Evolutionary conservation across 495 filamentous ascomycete genomes (phyloP).

Genomic region (Aspergillus conjunctus): DNA sequence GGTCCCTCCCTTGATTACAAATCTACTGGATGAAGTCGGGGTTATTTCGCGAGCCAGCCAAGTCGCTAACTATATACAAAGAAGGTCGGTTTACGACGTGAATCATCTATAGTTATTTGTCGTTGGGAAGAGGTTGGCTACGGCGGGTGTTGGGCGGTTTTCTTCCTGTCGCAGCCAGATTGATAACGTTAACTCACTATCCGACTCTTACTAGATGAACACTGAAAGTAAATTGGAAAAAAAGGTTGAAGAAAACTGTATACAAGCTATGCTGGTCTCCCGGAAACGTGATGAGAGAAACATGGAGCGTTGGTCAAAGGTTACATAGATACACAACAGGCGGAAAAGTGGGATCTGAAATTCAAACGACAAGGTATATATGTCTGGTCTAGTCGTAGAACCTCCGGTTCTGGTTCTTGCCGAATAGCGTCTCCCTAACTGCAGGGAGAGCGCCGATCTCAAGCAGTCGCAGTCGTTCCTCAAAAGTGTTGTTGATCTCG

Average conservation of each 20-base stretch:
- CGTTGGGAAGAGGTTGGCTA: not conserved
- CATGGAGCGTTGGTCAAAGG: constrained; percentile 9
- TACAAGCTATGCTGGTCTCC: constrained; percentile 27
- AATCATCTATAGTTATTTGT: not conserved
- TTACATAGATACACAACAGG: constrained; percentile 27
- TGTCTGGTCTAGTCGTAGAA: constrained; percentile 76
- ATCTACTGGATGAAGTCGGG: not conserved
- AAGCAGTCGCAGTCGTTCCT: constrained; percentile 83
- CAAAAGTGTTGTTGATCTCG: constrained; percentile 97
- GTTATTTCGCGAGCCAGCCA: not conserved
- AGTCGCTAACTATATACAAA: not conserved
- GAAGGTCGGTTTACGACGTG: not conserved
- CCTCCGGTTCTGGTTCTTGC: constrained; percentile 87
- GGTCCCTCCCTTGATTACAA: constrained; percentile 2
- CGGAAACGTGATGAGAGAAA: constrained; percentile 15
- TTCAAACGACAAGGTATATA: constrained; percentile 18
- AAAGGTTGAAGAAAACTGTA: constrained; percentile 30
- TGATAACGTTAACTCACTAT: too few relatives aligned
- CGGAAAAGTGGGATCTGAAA: constrained; percentile 13
- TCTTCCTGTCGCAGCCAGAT: not conserved
- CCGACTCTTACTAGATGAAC: not conserved
- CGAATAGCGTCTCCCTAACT: constrained; percentile 83
- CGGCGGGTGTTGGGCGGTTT: not conserved
- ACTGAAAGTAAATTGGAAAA: constrained; percentile 12
- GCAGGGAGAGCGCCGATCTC: constrained; percentile 82